Evolutionary conservation across 495 filamentous ascomycete genomes (phyloP).

Genomic region (Rhypophila decipiens): DNA sequence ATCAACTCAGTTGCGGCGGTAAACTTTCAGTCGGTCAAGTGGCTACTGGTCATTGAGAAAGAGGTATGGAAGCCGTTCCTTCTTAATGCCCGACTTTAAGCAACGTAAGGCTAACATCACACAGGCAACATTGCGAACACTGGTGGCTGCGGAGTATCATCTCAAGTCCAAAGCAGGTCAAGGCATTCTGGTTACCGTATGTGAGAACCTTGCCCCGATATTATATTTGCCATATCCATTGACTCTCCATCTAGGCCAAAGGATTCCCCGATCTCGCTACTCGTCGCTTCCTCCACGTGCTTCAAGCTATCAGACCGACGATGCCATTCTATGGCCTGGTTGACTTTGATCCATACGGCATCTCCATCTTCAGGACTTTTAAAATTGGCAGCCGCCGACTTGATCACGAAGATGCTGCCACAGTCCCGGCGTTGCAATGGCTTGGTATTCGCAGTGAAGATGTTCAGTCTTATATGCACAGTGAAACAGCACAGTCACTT

Average conservation of each 20-base stretch:
- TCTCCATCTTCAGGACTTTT: slow-evolving; percentile 82
- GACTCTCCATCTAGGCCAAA: slow-evolving; percentile 63
- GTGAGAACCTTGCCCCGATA: not conserved
- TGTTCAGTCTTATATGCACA: slow-evolving; percentile 24
- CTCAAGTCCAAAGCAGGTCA: slow-evolving; percentile 10
- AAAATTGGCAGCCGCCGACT: slow-evolving; percentile 73
- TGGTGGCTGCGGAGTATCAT: slow-evolving; percentile 21
- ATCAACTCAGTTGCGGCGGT: slow-evolving; percentile 46
- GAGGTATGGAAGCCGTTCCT: slow-evolving; percentile 49
- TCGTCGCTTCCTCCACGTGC: slow-evolving; percentile 56
- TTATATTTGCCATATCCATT: not conserved
- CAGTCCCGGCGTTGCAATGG: slow-evolving; percentile 58
- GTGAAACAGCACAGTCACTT: not conserved
- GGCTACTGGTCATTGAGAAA: slow-evolving; percentile 88
- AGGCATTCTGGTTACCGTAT: slow-evolving; percentile 28
- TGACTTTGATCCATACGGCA: slow-evolving; percentile 83
- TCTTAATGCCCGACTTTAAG: not conserved
- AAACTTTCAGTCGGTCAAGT: slow-evolving; percentile 48
- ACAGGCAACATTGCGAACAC: slow-evolving; percentile 70
- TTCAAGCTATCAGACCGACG: slow-evolving; percentile 28
- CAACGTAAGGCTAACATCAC: slow-evolving; percentile 12
- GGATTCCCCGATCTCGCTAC: slow-evolving; percentile 88
- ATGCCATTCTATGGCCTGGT: slow-evolving; percentile 61
- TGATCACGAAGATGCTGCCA: slow-evolving; percentile 58
- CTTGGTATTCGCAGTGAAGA: slow-evolving; percentile 66